Percentiles rank a stretch among this genome's conserved stretches.
Conservation (phyloP, 148 eudicot genomes). For the Chenopodium quinoa region DNA sequence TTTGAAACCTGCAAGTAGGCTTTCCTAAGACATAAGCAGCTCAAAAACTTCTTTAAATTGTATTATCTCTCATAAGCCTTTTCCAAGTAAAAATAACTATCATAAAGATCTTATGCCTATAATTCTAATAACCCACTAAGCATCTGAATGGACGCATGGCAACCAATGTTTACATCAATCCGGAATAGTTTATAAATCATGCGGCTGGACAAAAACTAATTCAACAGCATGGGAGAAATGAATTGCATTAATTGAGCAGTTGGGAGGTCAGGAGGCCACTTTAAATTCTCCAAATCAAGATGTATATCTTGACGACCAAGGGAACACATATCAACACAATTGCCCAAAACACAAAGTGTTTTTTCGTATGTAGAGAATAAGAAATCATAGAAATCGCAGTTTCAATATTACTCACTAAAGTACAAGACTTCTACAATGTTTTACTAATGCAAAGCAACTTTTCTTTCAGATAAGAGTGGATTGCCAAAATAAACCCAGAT, state of each 20-base stretch:
- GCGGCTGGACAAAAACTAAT: background rate
- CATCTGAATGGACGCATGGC: background rate
- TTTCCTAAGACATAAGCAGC: background rate
- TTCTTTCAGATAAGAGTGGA: background rate
- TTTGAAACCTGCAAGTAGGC: background rate
- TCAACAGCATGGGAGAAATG: background rate
- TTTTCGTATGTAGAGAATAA: background rate
- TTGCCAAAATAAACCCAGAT: background rate
- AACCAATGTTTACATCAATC: background rate
- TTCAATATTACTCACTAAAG: background rate
- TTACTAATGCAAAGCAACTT: background rate
- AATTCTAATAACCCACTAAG: background rate
- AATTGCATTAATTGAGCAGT: background rate
- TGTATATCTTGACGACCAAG: background rate
- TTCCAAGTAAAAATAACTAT: background rate
- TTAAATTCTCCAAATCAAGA: background rate
- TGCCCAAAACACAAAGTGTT: background rate
- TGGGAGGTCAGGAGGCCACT: background rate
- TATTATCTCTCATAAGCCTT: background rate
- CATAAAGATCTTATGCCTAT: background rate
- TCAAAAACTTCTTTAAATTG: background rate
- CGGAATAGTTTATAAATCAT: background rate
- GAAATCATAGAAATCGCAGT: background rate
- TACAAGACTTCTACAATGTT: background rate
- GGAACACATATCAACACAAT: background rate